Conservation (phyloP, 148 eudicot genomes). For the Nepenthes gracilis region DNA sequence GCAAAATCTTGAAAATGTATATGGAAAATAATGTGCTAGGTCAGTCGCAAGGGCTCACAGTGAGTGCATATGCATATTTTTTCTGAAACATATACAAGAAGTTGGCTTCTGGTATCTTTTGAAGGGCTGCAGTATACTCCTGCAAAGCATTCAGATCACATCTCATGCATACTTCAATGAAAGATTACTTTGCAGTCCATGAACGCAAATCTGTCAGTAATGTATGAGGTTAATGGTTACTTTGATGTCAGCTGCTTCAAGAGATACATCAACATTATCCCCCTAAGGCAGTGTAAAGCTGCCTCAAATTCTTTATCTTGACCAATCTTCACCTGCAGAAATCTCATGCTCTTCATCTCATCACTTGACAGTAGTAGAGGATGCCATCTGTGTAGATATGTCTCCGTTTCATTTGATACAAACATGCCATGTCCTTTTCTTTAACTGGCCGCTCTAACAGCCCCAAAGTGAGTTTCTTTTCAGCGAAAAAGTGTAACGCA, state of each 20-base stretch:
- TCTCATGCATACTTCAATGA: background rate
- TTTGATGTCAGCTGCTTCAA: constrained; percentile 58
- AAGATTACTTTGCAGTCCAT: background rate
- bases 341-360: background rate
- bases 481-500: too few species aligned
- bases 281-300: constrained; percentile 47
- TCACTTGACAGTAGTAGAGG: background rate
- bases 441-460: too few species aligned
- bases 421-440: background rate
- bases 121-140: constrained; percentile 18
- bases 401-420: background rate
- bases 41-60: constrained; percentile 13
- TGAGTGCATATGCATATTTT: constrained; percentile 31
- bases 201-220: background rate
- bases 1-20: too few species aligned
- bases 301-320: constrained; percentile 28
- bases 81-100: constrained; percentile 18
- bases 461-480: too few species aligned
- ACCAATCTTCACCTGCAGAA: constrained; percentile 45
- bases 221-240: constrained; percentile 13
- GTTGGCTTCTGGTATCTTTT: constrained; percentile 10
- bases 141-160: constrained; percentile 3
- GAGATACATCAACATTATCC: constrained; percentile 25
- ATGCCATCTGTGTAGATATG: background rate
- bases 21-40: background rate